Evolutionary conservation across 2,329 filamentous ascomycete species (phyloP).

Genomic region (Nakataea oryzae): DNA sequence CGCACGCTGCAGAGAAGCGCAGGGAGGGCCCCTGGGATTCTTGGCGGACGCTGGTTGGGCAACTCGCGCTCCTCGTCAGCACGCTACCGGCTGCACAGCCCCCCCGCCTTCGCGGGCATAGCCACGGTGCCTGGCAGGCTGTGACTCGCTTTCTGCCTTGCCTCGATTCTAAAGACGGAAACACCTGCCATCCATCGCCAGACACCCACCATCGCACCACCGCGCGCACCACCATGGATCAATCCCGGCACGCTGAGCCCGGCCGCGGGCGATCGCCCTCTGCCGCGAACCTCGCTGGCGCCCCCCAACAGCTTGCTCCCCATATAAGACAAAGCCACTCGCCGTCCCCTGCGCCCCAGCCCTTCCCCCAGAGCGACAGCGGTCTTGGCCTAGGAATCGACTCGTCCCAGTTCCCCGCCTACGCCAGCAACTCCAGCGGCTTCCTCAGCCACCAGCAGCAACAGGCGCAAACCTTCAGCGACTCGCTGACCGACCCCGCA

Average conservation of each 20-base stretch:
- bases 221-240: slow-evolving; percentile 32
- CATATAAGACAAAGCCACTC: slow-evolving; percentile 62
- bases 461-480: slow-evolving; percentile 26
- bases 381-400: slow-evolving; percentile 51
- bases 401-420: slow-evolving; percentile 32
- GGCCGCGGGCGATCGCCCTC: slow-evolving; percentile 52
- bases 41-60: slow-evolving; percentile 1
- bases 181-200: slow-evolving; percentile 10
- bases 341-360: slow-evolving; percentile 39
- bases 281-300: slow-evolving; percentile 29
- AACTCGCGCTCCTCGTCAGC: slow-evolving; percentile 11
- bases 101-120: slow-evolving; percentile 22
- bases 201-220: slow-evolving; percentile 6
- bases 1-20: background rate
- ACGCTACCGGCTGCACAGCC: slow-evolving; percentile 29
- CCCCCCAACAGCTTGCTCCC: slow-evolving; percentile 31
- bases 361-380: slow-evolving; percentile 39
- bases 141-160: slow-evolving; percentile 35
- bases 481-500: slow-evolving; percentile 21
- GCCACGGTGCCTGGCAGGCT: slow-evolving; percentile 32
- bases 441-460: slow-evolving; percentile 35
- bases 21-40: background rate
- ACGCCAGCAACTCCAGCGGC: slow-evolving; percentile 31
- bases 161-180: slow-evolving; percentile 23
- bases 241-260: slow-evolving; percentile 25